Evolutionary conservation across 2,329 filamentous ascomycete species (phyloP).

Genomic region (Sarocladium brachiariae): DNA sequence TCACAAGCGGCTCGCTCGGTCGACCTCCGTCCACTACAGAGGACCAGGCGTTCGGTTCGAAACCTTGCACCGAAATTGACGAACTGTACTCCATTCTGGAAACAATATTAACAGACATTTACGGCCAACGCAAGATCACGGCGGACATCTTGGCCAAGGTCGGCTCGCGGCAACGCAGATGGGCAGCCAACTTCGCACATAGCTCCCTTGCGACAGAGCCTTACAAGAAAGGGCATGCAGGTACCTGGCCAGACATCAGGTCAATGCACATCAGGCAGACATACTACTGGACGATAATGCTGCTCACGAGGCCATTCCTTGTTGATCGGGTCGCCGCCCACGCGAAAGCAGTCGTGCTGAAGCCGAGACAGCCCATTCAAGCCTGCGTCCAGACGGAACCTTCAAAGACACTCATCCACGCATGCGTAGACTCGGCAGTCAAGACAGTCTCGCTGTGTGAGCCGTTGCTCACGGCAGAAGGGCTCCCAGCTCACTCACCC

Average conservation of each 20-base stretch:
- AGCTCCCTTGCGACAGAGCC: slow-evolving; percentile 15
- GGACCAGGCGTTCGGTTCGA: slow-evolving; percentile 10
- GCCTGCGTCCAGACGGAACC: background rate
- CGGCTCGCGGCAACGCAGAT: slow-evolving; percentile 20
- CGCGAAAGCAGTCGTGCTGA: slow-evolving; percentile 11
- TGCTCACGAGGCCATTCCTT: slow-evolving; percentile 29
- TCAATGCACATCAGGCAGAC: slow-evolving; percentile 26
- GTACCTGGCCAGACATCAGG: slow-evolving; percentile 14
- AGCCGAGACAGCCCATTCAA: slow-evolving; percentile 10
- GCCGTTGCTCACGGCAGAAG: slow-evolving; percentile 23
- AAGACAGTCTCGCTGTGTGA: slow-evolving; percentile 31
- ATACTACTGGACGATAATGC: slow-evolving; percentile 32
- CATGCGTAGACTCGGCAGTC: slow-evolving; percentile 28
- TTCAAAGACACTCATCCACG: slow-evolving; percentile 20
- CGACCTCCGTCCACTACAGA: slow-evolving; percentile 10
- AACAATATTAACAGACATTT: slow-evolving; percentile 26
- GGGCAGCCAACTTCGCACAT: slow-evolving; percentile 22
- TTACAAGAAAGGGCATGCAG: background rate
- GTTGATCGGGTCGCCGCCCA: slow-evolving; percentile 17
- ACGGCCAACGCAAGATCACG: slow-evolving; percentile 24
- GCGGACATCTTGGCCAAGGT: slow-evolving; percentile 17
- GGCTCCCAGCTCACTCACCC: slow-evolving; percentile 34
- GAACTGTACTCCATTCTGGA: slow-evolving; percentile 31
- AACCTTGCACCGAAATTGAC: slow-evolving; percentile 20
- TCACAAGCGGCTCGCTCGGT: slow-evolving; percentile 20